phyloP scores from a whole-genome alignment of 2,329 filamentous ascomycete species.

The Septoria petroselini region DNA sequence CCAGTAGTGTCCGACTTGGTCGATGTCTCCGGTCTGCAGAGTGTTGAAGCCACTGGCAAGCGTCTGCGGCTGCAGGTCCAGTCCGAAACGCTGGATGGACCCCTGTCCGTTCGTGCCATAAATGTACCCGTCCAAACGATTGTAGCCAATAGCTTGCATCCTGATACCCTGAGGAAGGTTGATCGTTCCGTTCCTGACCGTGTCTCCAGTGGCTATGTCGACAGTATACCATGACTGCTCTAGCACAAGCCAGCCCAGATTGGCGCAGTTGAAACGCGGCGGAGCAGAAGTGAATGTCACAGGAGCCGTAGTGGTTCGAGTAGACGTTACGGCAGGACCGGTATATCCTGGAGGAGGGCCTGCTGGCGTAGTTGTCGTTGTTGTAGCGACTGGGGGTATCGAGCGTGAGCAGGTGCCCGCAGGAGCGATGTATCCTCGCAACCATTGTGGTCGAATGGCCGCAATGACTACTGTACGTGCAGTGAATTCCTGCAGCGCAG shows the following conservation, averaged over 20 bases:
- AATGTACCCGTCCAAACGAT: conserved; percentile 6
- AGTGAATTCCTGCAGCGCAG: not conserved
- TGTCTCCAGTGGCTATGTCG: not conserved
- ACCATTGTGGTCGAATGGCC: not conserved
- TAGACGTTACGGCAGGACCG: not conserved
- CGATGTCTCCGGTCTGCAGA: conserved; percentile 9
- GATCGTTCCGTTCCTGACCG: conserved; percentile 1
- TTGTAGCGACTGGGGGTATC: not conserved
- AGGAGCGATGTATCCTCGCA: not conserved
- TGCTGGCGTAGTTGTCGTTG: not conserved
- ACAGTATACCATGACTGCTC: conserved; percentile 2
- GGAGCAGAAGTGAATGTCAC: not conserved
- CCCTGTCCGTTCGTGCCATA: conserved; percentile 1
- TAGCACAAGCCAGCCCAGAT: conserved; percentile 8
- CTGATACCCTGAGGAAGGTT: not conserved
- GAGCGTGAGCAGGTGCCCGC: not conserved
- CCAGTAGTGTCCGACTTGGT: conserved; percentile 14
- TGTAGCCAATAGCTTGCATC: conserved; percentile 15
- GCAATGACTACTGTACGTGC: not conserved
- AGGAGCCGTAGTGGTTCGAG: not conserved
- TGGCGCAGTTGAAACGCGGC: not conserved
- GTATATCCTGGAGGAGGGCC: conserved; percentile 1
- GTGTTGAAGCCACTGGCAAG: not conserved
- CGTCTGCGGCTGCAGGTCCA: not conserved
- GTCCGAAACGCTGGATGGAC: conserved; percentile 5